Evolutionary conservation across 257 asterid species (phyloP).

Genomic region (Ajuga chamaepitys): DNA sequence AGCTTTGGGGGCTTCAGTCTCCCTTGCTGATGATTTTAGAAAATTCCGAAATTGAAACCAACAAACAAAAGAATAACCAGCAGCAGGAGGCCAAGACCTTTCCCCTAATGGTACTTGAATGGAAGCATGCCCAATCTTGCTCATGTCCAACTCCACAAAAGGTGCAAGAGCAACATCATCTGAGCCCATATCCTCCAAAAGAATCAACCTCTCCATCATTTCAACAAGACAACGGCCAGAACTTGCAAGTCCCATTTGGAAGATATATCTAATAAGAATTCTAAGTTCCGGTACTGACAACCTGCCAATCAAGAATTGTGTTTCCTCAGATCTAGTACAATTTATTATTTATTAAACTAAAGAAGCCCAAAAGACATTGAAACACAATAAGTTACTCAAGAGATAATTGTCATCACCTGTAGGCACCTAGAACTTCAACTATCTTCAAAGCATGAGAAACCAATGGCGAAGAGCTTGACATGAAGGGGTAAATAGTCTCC

Average conservation of each 20-base stretch:
- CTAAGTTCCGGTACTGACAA: slow-evolving; percentile 81
- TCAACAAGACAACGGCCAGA: slow-evolving; percentile 77
- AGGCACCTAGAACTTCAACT: slow-evolving; percentile 95
- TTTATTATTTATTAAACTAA: background rate
- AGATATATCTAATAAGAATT: slow-evolving; percentile 74
- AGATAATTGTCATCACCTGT: slow-evolving; percentile 45
- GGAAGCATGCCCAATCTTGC: slow-evolving; percentile 90
- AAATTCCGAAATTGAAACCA: slow-evolving; percentile 91
- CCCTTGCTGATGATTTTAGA: slow-evolving; percentile 56
- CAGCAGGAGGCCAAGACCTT: slow-evolving; percentile 99
- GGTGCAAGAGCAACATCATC: slow-evolving; percentile 92
- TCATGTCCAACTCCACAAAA: slow-evolving; percentile 90
- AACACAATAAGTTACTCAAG: slow-evolving; percentile 7
- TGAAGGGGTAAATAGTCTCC: slow-evolving; percentile 87
- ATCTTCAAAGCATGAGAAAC: slow-evolving; percentile 77
- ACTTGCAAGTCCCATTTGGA: slow-evolving; percentile 63
- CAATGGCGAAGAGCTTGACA: slow-evolving; percentile 67
- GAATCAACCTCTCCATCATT: slow-evolving; percentile 89
- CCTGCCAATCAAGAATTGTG: slow-evolving; percentile 44
- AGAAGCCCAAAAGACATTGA: slow-evolving; percentile 4
- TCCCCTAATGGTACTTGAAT: slow-evolving; percentile 98
- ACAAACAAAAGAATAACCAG: slow-evolving; percentile 97
- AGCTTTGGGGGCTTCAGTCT: slow-evolving; percentile 52
- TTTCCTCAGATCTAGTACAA: background rate
- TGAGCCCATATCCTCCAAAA: slow-evolving; percentile 66